Evolutionary conservation across 2,329 filamentous ascomycete species (phyloP).

Genomic region (Pestalotiopsis sp.): DNA sequence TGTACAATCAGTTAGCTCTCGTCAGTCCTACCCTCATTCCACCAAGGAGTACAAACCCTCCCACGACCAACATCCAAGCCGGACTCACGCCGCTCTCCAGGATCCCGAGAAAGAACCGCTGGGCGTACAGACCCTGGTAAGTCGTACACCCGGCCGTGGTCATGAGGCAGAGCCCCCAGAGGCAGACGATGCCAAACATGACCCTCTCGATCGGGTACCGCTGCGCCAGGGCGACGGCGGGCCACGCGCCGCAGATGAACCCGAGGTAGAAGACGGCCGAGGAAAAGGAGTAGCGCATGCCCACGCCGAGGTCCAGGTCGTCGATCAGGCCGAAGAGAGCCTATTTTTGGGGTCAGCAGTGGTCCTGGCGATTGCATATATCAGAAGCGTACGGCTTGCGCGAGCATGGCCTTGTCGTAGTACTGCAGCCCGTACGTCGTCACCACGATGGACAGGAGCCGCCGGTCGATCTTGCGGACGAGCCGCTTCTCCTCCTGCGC

Average conservation of each 20-base stretch:
- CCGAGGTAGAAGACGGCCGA: conserved; percentile 38
- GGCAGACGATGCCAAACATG: conserved; percentile 29
- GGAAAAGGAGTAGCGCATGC: conserved; percentile 32
- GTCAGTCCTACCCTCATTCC: background rate
- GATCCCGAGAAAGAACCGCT: conserved; percentile 39
- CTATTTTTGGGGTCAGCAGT: background rate
- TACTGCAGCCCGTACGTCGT: conserved; percentile 33
- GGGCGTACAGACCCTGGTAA: conserved; percentile 33
- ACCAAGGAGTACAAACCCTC: background rate
- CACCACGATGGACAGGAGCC: conserved; percentile 47
- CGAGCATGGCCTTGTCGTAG: conserved; percentile 26
- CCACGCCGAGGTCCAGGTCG: conserved; percentile 28
- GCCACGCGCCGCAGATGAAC: conserved; percentile 33
- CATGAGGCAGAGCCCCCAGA: conserved; percentile 34
- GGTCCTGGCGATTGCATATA: no score
- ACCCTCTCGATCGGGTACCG: conserved; percentile 31
- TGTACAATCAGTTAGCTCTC: background rate
- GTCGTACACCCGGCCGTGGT: conserved; percentile 34
- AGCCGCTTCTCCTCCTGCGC: conserved; percentile 37
- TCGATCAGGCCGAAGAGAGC: conserved; percentile 32
- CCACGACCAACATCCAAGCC: background rate
- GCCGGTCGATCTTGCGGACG: conserved; percentile 42
- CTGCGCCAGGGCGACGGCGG: conserved; percentile 32
- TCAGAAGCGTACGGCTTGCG: conserved; percentile 24
- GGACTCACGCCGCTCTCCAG: conserved; percentile 34